Percentiles rank a stretch among this genome's conserved stretches.
Evolutionary conservation across 495 filamentous ascomycete species (phyloP).

Genomic region (Glarea lozoyensis): DNA sequence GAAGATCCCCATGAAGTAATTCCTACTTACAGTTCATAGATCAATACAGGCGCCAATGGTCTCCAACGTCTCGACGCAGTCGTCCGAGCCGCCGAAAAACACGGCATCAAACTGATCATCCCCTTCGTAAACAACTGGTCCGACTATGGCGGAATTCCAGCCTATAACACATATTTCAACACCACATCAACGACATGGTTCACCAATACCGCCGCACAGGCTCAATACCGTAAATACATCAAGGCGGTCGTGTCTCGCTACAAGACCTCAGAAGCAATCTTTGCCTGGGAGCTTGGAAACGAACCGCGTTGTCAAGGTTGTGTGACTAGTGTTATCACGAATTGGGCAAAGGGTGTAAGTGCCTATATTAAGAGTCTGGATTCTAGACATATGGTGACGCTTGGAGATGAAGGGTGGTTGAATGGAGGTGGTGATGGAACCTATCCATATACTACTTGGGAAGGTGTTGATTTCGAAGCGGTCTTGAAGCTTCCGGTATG

Average conservation of each 20-base stretch:
- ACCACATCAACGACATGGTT: conserved; percentile 43
- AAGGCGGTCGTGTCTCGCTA: conserved; percentile 54
- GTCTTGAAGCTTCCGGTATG: conserved; percentile 33
- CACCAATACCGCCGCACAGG: conserved; percentile 43
- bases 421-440: conserved; percentile 29
- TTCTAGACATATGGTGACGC: conserved; percentile 55
- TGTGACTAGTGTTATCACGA: conserved; percentile 43
- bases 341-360: conserved; percentile 55
- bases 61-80: conserved; percentile 53
- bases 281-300: conserved; percentile 66
- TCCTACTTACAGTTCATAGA: conserved; percentile 10
- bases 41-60: conserved; percentile 43
- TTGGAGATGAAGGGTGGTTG: conserved; percentile 51
- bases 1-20: too few species aligned
- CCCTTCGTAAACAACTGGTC: conserved; percentile 50
- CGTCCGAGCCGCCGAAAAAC: conserved; percentile 42
- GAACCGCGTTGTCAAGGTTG: conserved; percentile 62
- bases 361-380: conserved; percentile 58
- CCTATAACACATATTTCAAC: conserved; percentile 37
- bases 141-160: conserved; percentile 59
- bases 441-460: conserved; percentile 45
- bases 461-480: conserved; percentile 51
- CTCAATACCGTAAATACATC: conserved; percentile 55
- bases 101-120: conserved; percentile 44
- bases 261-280: conserved; percentile 44